These are phyloP conservation scores for Gossypium sturtianum DNA, from an alignment of 345 rosid species.

Conservation along the genomic window DNA sequence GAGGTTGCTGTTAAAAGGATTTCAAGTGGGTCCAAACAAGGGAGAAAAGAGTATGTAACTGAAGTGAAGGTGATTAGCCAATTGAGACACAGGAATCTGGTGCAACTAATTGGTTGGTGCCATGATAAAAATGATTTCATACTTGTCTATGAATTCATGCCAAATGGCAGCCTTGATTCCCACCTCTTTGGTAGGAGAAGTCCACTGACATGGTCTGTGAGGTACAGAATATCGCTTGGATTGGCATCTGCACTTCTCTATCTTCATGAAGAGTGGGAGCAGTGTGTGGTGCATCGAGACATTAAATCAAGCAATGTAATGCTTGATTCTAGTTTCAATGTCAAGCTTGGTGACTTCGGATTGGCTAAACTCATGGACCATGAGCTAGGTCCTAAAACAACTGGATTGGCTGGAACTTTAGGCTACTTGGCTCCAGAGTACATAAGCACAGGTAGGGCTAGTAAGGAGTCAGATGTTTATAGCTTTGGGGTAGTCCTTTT, in stretches of 20 bases:
- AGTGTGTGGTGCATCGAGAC: constrained; percentile 56
- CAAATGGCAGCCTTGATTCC: constrained; percentile 52
- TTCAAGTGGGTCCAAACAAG: neutral
- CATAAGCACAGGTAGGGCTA: constrained; percentile 39
- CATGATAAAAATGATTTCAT: constrained; percentile 52
- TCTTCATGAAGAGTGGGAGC: constrained; percentile 67
- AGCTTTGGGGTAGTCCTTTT: constrained; percentile 42
- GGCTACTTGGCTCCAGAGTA: constrained; percentile 57
- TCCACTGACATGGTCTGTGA: constrained; percentile 34
- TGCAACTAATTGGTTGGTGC: constrained; percentile 68
- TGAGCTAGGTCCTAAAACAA: constrained; percentile 37
- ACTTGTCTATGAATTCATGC: constrained; percentile 71
- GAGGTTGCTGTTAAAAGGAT: neutral
- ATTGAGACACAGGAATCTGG: constrained; percentile 57
- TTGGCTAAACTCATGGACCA: constrained; percentile 51
- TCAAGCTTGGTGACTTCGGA: constrained; percentile 64
- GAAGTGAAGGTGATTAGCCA: constrained; percentile 53
- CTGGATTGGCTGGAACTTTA: constrained; percentile 44
- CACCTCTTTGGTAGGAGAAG: constrained; percentile 41
- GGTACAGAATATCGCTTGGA: constrained; percentile 41
- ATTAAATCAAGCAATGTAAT: constrained; percentile 54
- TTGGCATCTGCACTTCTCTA: constrained; percentile 47
- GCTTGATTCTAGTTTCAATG: constrained; percentile 52
- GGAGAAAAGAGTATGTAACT: constrained; percentile 34
- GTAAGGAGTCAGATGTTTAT: constrained; percentile 42